Evolutionary conservation across 2,329 filamentous ascomycete species (phyloP), one percentile per base, ranked within the genome.

Genomic region (Diatrype stigma): DNA sequence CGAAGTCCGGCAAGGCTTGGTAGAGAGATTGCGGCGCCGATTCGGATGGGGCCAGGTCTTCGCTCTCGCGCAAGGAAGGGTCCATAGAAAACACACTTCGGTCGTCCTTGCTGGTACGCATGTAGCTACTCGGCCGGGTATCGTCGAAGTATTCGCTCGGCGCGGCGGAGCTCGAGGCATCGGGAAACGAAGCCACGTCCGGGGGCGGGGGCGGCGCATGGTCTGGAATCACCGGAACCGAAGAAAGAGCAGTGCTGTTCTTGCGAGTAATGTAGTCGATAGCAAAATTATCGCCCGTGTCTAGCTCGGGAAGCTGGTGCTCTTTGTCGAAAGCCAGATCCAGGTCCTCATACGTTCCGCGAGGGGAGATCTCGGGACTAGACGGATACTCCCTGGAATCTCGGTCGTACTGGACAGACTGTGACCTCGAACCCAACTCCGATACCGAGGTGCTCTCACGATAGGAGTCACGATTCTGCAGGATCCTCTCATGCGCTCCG

Each of bases 181-280:
- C 64, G 34, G 52, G 62, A 30, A 66, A 56, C 28, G 63, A 59
- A 8, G 48, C 42, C 34, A 58, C 56, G 22, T 62, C 63, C 6
- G 79, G 78, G 5, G 79, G 68, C 1, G 75, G 76, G 0, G 78
- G 79, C 2, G 78, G 77, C 30, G 76, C 72, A 53, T 81, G 78
- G 51, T 73, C 71, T 10, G 79, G 78, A 8, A 73, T 54, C 4
- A 62, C 51, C 22, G 69, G 70, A 35, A 65, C 54, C 12, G 59
- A 52, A 44, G 51, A 40, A 23, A 51, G 40, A 8, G 47, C 45
- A 38, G 55, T 47, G 45, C 54, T 59, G 51, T 54, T 65, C 63
- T 54, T 69, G 62, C 50, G 70, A 68, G 55, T 59, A 38, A 75
- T 55, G 52, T 77, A 78, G 3, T 74, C 72, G n/a, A 79, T 67